Conservation (phyloP, 2,329 filamentous ascomycete species). For the Chalara sp. region DNA sequence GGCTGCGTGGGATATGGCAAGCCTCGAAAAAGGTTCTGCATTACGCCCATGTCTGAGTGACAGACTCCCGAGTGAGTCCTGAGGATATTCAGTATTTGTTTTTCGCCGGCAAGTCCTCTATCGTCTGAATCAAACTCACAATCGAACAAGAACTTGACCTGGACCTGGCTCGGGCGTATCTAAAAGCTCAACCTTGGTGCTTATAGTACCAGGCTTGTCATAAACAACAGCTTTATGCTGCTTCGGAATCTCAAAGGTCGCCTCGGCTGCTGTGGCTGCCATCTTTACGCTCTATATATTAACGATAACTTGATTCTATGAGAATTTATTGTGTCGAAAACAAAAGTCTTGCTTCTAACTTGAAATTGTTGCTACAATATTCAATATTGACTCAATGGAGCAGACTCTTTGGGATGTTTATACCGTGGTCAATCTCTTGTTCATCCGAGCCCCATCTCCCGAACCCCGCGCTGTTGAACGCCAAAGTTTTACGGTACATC, state of each 20-base stretch:
- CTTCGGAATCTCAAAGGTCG: slow-evolving; percentile 38
- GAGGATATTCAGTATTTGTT: background rate
- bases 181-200: slow-evolving; percentile 55
- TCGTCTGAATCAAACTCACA: slow-evolving; percentile 34
- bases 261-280: slow-evolving; percentile 15
- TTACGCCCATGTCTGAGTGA: slow-evolving; percentile 54
- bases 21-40: slow-evolving; percentile 35
- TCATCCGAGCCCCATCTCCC: no score
- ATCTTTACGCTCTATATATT: slow-evolving; percentile 11
- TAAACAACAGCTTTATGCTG: slow-evolving; percentile 59
- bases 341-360: no score
- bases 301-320: no score
- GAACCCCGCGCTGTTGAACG: no score
- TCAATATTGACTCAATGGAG: no score
- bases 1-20: slow-evolving; percentile 51
- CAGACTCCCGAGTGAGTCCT: slow-evolving; percentile 59
- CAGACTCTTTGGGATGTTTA: no score
- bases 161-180: slow-evolving; percentile 58
- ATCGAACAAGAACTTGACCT: slow-evolving; percentile 55
- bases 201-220: slow-evolving; percentile 58
- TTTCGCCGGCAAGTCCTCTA: background rate
- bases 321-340: no score
- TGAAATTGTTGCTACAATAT: no score
- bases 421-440: no score
- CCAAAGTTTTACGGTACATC: no score